Evolutionary conservation across 2,329 filamentous ascomycete genomes (phyloP).

Genomic region (Stachybotrys chlorohalonatus): DNA sequence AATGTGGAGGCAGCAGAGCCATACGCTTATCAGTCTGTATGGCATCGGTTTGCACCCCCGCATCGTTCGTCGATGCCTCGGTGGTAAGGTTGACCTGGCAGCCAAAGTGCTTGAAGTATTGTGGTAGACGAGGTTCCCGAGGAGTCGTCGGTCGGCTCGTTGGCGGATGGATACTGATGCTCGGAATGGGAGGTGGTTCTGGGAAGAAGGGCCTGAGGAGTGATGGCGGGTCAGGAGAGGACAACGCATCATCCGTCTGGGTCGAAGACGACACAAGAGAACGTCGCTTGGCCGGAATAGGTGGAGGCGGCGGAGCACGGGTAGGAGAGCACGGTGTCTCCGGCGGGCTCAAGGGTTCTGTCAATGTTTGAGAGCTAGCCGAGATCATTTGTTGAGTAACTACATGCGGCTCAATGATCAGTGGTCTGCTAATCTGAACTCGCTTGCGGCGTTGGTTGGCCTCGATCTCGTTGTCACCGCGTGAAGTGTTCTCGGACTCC

Average conservation of each 20-base stretch:
- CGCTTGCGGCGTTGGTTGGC: conserved; percentile 68
- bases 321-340: conserved; percentile 50
- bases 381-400: conserved; percentile 49
- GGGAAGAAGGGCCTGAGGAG: not conserved
- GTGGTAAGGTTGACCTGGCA: conserved; percentile 58
- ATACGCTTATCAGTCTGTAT: conserved; percentile 76
- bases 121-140: conserved; percentile 63
- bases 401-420: conserved; percentile 36
- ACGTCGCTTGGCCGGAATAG: conserved; percentile 23
- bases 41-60: conserved; percentile 72
- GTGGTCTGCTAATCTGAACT: conserved; percentile 43
- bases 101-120: conserved; percentile 71
- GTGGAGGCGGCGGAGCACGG: conserved; percentile 29
- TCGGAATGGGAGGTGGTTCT: conserved; percentile 54
- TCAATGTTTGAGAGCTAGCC: conserved; percentile 51
- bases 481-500: conserved; percentile 32
- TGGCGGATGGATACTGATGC: conserved; percentile 86
- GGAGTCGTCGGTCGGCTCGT: conserved; percentile 75
- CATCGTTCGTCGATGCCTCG: conserved; percentile 18
- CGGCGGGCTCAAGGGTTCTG: conserved; percentile 55
- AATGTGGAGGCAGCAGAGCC: conserved; percentile 64
- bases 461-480: conserved; percentile 52
- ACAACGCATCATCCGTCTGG: conserved; percentile 42
- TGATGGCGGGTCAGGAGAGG: conserved; percentile 1
- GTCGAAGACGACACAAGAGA: conserved; percentile 48